Evolutionary conservation across 139 green algal species (phyloP).

Genomic region (Pleodorina starrii): DNA sequence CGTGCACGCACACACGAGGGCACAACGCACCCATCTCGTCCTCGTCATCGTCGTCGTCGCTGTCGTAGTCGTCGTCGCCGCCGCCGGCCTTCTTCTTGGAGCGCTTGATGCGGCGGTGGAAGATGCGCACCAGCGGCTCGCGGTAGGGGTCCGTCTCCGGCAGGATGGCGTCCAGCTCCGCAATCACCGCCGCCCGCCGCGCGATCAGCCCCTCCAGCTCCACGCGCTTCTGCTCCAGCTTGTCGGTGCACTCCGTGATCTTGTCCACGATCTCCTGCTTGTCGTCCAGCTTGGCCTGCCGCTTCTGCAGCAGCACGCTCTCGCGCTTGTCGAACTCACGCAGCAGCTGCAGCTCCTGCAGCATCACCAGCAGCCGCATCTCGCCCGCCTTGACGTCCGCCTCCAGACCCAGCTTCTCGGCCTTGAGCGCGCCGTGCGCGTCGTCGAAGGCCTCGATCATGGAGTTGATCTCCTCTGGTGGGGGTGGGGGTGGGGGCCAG

Average conservation of each 20-base stretch:
- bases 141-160: conserved; percentile 65
- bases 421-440: conserved; percentile 62
- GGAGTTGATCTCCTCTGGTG: conserved; percentile 29
- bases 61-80: conserved; percentile 57
- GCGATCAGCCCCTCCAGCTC: conserved; percentile 69
- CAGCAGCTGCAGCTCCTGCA: conserved; percentile 75
- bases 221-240: conserved; percentile 68
- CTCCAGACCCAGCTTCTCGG: conserved; percentile 74
- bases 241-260: conserved; percentile 61
- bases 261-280: conserved; percentile 71
- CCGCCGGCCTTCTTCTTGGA: conserved; percentile 70
- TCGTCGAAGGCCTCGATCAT: conserved; percentile 73
- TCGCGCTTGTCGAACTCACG: conserved; percentile 83
- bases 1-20: no score
- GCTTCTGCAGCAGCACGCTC: conserved; percentile 70
- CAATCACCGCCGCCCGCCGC: conserved; percentile 51
- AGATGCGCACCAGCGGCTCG: conserved; percentile 80
- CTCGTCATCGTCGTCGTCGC: conserved; percentile 63
- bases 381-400: conserved; percentile 75
- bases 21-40: conserved; percentile 50
- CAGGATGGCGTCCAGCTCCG: conserved; percentile 68
- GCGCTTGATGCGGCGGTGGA: conserved; percentile 83
- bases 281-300: conserved; percentile 75
- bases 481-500: no score
- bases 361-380: conserved; percentile 69